These are phyloP conservation scores for Candida chilensis DNA, from an alignment of 805 yeast genomes.

Conservation along the genomic window DNA sequence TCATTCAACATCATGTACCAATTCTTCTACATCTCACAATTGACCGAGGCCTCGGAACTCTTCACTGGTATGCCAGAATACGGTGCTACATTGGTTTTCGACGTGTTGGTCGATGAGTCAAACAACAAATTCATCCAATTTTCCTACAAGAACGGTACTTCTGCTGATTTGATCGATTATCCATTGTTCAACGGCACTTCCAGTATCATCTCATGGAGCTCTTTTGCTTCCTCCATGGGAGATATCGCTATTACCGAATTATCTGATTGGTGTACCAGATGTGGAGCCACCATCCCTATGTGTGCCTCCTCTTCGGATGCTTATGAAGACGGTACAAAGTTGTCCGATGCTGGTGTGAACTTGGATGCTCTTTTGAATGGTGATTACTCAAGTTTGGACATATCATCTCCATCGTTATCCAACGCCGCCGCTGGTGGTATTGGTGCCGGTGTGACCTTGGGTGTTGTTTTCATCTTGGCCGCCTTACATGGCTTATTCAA, in stretches of 20 bases:
- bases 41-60: conserved; percentile 18
- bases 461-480: conserved; percentile 24
- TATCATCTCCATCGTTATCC: conserved; percentile 10
- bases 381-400: conserved; percentile 11
- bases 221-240: conserved; percentile 16
- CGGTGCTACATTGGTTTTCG: conserved; percentile 36
- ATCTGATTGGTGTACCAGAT: conserved; percentile 28
- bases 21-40: conserved; percentile 20
- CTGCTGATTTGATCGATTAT: conserved; percentile 15
- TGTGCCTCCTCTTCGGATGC: conserved; percentile 21
- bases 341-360: conserved; percentile 17
- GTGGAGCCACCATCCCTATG: conserved; percentile 18
- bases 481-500: no score
- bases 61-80: conserved; percentile 40
- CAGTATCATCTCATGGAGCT: conserved; percentile 21
- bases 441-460: conserved; percentile 38
- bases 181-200: conserved; percentile 25
- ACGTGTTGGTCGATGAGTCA: conserved; percentile 17
- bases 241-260: conserved; percentile 14
- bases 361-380: conserved; percentile 15
- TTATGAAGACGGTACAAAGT: conserved; percentile 16
- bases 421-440: conserved; percentile 41
- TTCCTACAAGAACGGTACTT: conserved; percentile 37
- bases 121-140: conserved; percentile 25
- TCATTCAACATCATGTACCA: conserved; percentile 35